Percentiles rank a stretch among this genome's conserved stretches.
Conservation (phyloP, 805 yeast genomes). For the Jamesozyma spencerorum region DNA sequence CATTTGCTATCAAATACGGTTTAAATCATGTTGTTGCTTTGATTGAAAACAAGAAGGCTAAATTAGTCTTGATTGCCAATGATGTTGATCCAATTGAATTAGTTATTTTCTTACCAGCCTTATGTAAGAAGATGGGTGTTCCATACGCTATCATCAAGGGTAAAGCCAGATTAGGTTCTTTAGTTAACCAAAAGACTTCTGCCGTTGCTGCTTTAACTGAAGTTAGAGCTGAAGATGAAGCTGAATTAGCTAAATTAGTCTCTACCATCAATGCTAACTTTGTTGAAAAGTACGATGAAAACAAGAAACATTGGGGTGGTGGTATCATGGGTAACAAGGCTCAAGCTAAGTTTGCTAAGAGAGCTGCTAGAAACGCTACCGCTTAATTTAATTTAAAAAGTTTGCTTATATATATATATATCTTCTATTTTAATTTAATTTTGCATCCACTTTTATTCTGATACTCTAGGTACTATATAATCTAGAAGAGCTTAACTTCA, state of each 20-base stretch:
- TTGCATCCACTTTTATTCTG: too few relatives aligned
- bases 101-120: constrained; percentile 95
- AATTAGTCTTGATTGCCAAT: constrained; percentile 93
- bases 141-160: constrained; percentile 98
- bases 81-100: constrained; percentile 99
- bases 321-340: constrained; percentile 96
- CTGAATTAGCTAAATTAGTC: constrained; percentile 85
- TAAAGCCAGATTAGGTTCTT: constrained; percentile 95
- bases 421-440: too few relatives aligned
- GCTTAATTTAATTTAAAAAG: too few relatives aligned
- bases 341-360: constrained; percentile 73
- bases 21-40: constrained; percentile 97
- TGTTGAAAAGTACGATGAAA: constrained; percentile 86
- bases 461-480: too few relatives aligned
- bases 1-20: constrained; percentile 96
- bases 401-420: too few relatives aligned
- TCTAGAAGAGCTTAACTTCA: too few relatives aligned
- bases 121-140: constrained; percentile 98
- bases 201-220: constrained; percentile 96
- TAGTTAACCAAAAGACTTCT: constrained; percentile 95
- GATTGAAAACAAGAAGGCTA: constrained; percentile 97
- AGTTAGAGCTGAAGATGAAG: constrained; percentile 88
- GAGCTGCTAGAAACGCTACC: constrained; percentile 49
- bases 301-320: constrained; percentile 99
- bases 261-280: constrained; percentile 92